Evolutionary conservation across 1,284 basidiomycete genomes (phyloP).

Genomic region (Quambalaria eucalypti): DNA sequence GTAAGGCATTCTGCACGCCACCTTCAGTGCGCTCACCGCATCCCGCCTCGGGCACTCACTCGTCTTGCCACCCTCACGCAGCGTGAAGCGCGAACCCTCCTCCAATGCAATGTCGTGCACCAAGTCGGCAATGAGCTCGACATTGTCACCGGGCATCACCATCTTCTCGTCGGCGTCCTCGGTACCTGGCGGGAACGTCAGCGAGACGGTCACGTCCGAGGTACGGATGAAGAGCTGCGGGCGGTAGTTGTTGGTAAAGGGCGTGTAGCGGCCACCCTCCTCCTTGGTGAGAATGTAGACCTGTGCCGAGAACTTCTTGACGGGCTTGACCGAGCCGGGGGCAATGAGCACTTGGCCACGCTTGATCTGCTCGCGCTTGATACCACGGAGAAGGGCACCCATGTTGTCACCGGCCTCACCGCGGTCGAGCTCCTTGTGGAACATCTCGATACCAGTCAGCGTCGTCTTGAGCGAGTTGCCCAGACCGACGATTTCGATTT

Average conservation of each 20-base stretch:
- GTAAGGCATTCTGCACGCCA: no score
- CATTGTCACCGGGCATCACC: conserved; percentile 98
- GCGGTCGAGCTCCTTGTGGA: conserved; percentile 98
- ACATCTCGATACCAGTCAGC: conserved; percentile 97
- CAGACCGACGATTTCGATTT: conserved; percentile 87
- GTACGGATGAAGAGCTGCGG: conserved; percentile 96
- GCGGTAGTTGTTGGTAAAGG: conserved; percentile 92
- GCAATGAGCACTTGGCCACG: conserved; percentile 85
- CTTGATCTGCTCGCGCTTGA: conserved; percentile 91
- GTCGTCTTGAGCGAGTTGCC: conserved; percentile 81
- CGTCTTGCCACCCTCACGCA: conserved; percentile 93
- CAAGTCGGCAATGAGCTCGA: conserved; percentile 81
- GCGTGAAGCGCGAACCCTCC: conserved; percentile 86
- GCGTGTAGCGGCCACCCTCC: conserved; percentile 94
- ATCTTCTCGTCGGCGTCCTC: conserved; percentile 51
- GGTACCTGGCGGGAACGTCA: conserved; percentile 76
- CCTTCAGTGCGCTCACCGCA: no score
- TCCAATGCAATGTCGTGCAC: conserved; percentile 85
- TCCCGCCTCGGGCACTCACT: conserved; percentile 2
- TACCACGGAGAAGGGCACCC: conserved; percentile 90
- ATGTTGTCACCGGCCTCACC: conserved; percentile 99
- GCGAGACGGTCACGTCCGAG: conserved; percentile 76
- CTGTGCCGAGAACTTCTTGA: conserved; percentile 67
- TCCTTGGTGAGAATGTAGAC: conserved; percentile 70
- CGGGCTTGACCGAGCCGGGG: conserved; percentile 86